These are phyloP conservation scores for Neopestalotiopsis clavispora DNA, from an alignment of 2,329 filamentous ascomycete species.

Conservation along the genomic window DNA sequence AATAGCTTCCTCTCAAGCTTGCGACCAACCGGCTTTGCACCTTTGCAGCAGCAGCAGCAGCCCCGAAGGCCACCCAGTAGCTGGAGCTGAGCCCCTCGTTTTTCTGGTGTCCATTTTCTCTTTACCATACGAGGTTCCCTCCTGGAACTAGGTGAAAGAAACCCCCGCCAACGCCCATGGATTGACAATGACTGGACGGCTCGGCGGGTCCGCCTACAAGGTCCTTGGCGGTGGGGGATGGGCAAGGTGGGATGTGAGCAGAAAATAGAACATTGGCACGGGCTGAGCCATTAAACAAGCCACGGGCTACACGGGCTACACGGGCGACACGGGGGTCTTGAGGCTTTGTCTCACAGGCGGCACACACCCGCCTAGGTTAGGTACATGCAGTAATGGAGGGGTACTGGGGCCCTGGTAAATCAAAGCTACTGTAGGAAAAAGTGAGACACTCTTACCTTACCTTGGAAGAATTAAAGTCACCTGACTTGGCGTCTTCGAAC, in stretches of 20 bases:
- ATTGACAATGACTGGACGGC: neutral
- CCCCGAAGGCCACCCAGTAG: too few species aligned
- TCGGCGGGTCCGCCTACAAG: neutral
- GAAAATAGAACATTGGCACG: conserved; percentile 2
- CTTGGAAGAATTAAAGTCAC: neutral
- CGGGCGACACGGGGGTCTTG: too few species aligned
- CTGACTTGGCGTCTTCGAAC: conserved; percentile 15
- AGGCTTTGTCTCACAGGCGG: neutral
- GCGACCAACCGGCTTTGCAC: neutral
- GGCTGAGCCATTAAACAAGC: neutral
- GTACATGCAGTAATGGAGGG: neutral
- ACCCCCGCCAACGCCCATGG: neutral
- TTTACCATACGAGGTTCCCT: conserved; percentile 8
- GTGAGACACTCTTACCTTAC: too few species aligned
- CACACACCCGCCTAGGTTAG: neutral
- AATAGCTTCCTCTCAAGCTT: conserved; percentile 2
- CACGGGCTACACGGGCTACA: too few species aligned
- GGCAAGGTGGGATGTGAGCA: neutral
- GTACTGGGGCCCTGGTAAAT: neutral
- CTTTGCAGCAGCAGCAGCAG: too few species aligned
- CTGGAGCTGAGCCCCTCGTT: conserved; percentile 8
- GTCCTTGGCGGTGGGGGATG: neutral
- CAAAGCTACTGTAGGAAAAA: neutral
- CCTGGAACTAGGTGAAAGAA: neutral
- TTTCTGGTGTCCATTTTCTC: conserved; percentile 1